Conservation (phyloP, 2,329 filamentous ascomycete genomes). For the Lachnellula subtilissima region DNA sequence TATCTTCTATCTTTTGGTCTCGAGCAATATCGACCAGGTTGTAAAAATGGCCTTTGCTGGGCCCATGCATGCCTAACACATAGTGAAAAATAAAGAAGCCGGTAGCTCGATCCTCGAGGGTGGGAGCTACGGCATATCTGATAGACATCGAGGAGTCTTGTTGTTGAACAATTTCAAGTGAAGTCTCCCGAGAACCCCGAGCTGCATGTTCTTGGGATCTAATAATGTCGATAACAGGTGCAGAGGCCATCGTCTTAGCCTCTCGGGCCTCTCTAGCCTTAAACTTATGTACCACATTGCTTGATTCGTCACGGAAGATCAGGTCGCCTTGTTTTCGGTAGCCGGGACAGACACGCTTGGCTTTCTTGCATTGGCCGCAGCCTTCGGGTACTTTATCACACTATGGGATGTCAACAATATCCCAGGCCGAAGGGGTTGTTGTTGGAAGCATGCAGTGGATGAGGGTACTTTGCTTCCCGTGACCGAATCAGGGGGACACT, state of each 20-base stretch:
- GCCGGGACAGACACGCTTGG: constrained; percentile 48
- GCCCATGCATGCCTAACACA: constrained; percentile 33
- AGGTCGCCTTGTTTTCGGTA: constrained; percentile 52
- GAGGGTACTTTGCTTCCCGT: too few species aligned
- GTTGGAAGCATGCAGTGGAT: background rate
- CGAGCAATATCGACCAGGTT: constrained; percentile 50
- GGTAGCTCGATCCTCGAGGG: constrained; percentile 25
- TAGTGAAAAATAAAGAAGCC: constrained; percentile 26
- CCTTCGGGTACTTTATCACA: constrained; percentile 49
- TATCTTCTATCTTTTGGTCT: constrained; percentile 35
- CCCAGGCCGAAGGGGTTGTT: background rate
- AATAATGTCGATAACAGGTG: background rate
- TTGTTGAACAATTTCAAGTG: constrained; percentile 26
- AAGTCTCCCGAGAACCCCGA: background rate
- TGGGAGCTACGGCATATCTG: constrained; percentile 29
- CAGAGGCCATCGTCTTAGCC: constrained; percentile 9
- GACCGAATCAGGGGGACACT: too few species aligned
- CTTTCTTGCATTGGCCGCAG: constrained; percentile 52
- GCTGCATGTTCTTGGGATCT: background rate
- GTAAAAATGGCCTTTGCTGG: constrained; percentile 47
- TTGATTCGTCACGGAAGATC: constrained; percentile 54
- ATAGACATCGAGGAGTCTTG: constrained; percentile 30
- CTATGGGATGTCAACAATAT: constrained; percentile 31
- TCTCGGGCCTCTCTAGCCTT: constrained; percentile 32
- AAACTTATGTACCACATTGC: constrained; percentile 47